Base-by-base conservation (phyloP, 495 filamentous ascomycete species). In the Aspergillus kassunensis region DNA sequence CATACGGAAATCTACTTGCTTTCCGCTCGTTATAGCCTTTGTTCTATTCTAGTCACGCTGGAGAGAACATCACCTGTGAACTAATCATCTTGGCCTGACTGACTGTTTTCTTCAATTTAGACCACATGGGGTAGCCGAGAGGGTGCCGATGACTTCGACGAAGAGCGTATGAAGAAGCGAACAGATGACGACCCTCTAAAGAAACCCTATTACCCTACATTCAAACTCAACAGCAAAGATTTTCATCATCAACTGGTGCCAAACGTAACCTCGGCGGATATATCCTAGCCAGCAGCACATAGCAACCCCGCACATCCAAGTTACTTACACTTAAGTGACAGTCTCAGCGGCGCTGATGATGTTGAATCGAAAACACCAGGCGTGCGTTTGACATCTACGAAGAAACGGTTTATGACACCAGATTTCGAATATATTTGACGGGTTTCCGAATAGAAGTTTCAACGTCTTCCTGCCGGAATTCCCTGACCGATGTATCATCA, bases 51-150 rank as follows among this genome's bases (percentile, higher is more conserved):
- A 39, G 21, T 18, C 49, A 44, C 27, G 24, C 37, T 31, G 23
- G 31, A 31, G 45, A 34, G 44, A 25, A 27, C 4, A 27, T 27
- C 24, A 27, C 9, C 16, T 25, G 51, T 48, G 37, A 24, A 18
- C 45, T 31, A 35, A n/a, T 31, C 51, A 51, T 40, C 16, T 19
- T 15, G 3, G 29, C 18, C 29, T 24, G 0, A 13, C 44, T 46
- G 19, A 46, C 44, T 16, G 25, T 24, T 33, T 4, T 31, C 15
- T 44, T 29, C 12, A 31, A 18, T 31, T 6, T 49, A 82, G 79
- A 82, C 79, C 37, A 72, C 78, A 27, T 82, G 79, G 79, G 79
- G 79, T 58, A 81, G 76, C 57, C 75, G 79, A 62, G 78, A 80
- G 44, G 78, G 78, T 45, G 79, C 79, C 23, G 79, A 82, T 55